phyloP scores from a whole-genome alignment of 1,139 yeast species.

The Pichia sp. region DNA sequence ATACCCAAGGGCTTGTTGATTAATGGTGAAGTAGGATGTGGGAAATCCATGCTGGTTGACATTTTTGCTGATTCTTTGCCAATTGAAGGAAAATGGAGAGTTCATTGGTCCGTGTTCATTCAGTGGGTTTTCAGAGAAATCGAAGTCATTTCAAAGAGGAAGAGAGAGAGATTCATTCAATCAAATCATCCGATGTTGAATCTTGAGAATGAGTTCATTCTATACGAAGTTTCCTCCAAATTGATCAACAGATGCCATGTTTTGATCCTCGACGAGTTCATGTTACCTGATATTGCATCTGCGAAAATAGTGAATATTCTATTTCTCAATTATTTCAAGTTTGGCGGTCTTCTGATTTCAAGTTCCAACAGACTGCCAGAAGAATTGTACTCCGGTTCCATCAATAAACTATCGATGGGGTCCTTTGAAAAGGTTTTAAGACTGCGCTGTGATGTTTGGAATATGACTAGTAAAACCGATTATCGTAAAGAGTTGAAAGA shows the following conservation, averaged over 20 bases:
- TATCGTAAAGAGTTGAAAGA: constrained; percentile 40
- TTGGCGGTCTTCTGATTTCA: constrained; percentile 69
- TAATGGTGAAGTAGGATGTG: constrained; percentile 73
- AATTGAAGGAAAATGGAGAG: constrained; percentile 53
- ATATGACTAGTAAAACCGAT: constrained; percentile 53
- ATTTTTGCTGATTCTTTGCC: constrained; percentile 62
- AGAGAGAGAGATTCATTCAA: constrained; percentile 23
- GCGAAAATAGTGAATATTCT: constrained; percentile 60
- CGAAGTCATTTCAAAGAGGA: constrained; percentile 42
- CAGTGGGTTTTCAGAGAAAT: constrained; percentile 60
- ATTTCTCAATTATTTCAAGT: constrained; percentile 59
- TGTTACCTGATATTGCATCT: constrained; percentile 66
- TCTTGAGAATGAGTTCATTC: constrained; percentile 54
- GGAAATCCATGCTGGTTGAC: constrained; percentile 68
- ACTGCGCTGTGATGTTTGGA: constrained; percentile 53
- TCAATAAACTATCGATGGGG: constrained; percentile 49
- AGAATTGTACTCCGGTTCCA: constrained; percentile 57
- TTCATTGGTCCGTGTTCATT: constrained; percentile 67
- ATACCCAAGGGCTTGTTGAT: constrained; percentile 54
- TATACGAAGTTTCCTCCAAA: constrained; percentile 60
- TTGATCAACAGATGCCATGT: constrained; percentile 54
- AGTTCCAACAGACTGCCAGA: constrained; percentile 70
- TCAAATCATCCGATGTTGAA: constrained; percentile 29
- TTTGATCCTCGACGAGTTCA: constrained; percentile 61
- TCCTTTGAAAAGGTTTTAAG: constrained; percentile 49